These are phyloP conservation scores for Durio zibethinus DNA, from an alignment of 345 rosid species.

Conservation along the genomic window DNA sequence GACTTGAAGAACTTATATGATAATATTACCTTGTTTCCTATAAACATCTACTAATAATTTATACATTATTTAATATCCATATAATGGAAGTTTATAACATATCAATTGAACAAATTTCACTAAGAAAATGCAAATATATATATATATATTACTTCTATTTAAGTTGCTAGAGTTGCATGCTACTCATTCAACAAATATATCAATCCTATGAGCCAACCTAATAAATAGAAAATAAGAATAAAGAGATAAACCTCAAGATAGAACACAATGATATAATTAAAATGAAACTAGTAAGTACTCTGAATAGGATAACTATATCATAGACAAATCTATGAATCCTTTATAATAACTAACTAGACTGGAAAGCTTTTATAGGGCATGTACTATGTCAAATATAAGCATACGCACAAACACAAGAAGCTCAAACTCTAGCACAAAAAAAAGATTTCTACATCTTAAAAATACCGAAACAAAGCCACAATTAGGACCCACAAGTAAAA, in stretches of 20 bases:
- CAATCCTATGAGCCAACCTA: conserved; percentile 68
- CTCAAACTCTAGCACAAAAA: too few relatives aligned
- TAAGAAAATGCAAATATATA: conserved; percentile 12
- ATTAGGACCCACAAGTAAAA: too few relatives aligned
- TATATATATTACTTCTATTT: too few relatives aligned
- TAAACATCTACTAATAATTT: background rate
- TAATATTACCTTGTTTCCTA: background rate
- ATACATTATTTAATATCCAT: background rate
- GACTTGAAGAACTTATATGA: background rate
- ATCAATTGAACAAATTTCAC: background rate
- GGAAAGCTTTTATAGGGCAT: background rate
- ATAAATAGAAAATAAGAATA: conserved; percentile 44
- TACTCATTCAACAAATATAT: conserved; percentile 69
- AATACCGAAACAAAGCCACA: too few relatives aligned
- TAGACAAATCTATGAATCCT: background rate
- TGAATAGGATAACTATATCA: background rate
- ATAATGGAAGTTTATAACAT: background rate
- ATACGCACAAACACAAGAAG: too few relatives aligned
- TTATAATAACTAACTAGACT: background rate
- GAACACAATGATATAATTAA: background rate
- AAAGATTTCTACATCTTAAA: too few relatives aligned
- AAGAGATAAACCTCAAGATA: conserved; percentile 34
- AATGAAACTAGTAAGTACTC: background rate
- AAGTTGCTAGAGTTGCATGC: conserved; percentile 49
- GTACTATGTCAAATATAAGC: background rate